Base-by-base conservation (phyloP, 75 land plant genomes). In the Chamaecyparis obtusa region DNA sequence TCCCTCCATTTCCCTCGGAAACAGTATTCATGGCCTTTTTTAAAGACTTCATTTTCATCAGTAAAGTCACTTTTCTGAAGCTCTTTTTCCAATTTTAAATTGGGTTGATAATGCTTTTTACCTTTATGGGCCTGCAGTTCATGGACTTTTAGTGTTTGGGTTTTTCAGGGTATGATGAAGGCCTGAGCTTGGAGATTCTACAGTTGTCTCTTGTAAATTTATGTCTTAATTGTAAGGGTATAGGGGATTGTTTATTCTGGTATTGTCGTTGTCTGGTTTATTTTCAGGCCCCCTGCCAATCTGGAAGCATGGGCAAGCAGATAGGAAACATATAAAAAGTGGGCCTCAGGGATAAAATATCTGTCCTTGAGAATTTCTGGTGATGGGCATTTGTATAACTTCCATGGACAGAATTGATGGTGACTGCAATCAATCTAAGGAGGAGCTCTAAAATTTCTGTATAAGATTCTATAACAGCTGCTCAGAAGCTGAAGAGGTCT, bases 321-420 rank as follows among this genome's bases (percentile, higher is more conserved):
- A 33, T 32, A 74, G 36, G 36, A 74, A 74, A 33, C 36, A 33
- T 3, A 74, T 74, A 32, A 33, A 32, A 74, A 74, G 76, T 74
- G 36, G 37, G 76, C 76, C 16, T 74, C n/a, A 13, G 5, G 36
- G 4, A 74, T 33, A 74, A 74, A 33, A 11, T 11, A 33, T 74
- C 36, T 74, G 3, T 36, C 4, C 16, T 74, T 33, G 16, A 33
- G 33, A 71, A 30, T 9, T 30, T 71, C 32, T 10, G 75, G 75
- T 71, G 75, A 74, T 74, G 76, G 76, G 36, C 33, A 13, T 74
- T 74, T 74, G 76, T 74, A 32, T 71, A 33, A 74, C 76, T 74
- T n/a, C 75, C 75, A 33, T 7, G 75, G 16, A 13, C 16, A 74
- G 76, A 30, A 74, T 74, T 74, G 14, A 13, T 74, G n/a, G 75